A percentile compares a stretch with the other conserved stretches of the same genome.
Evolutionary conservation across 768 basidiomycete genomes (phyloP).

Genomic region (Boletus rex-veris): DNA sequence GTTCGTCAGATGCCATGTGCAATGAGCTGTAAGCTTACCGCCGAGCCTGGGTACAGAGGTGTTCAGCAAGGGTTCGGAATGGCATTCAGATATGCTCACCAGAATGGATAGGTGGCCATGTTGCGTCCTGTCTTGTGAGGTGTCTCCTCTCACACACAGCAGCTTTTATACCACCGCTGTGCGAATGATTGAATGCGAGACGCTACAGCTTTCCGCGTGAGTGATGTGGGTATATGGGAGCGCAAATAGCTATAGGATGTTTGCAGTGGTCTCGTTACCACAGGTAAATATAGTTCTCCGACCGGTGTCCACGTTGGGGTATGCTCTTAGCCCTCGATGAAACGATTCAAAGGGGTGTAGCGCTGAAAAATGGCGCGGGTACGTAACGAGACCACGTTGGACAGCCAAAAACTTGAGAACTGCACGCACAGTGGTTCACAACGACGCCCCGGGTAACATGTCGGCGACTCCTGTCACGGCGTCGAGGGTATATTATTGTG

Average conservation of each 20-base stretch:
- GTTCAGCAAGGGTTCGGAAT: background rate
- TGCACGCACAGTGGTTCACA: constrained; percentile 6
- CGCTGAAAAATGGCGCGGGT: constrained; percentile 5
- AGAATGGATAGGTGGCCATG: constrained; percentile 32
- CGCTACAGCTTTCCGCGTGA: constrained; percentile 11
- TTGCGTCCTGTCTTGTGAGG: constrained; percentile 9
- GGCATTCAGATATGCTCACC: constrained; percentile 19
- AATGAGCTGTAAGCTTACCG: constrained; percentile 37
- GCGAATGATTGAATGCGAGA: constrained; percentile 1
- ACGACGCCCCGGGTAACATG: constrained; percentile 6
- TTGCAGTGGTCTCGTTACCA: constrained; percentile 3
- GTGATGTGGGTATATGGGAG: background rate
- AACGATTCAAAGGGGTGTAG: constrained; percentile 1
- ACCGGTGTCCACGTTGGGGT: background rate
- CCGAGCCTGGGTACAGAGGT: constrained; percentile 48
- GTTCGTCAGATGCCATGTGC: background rate
- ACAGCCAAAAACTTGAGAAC: background rate
- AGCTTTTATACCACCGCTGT: constrained; percentile 18
- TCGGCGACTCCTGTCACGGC: background rate
- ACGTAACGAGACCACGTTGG: constrained; percentile 7
- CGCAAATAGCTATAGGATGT: constrained; percentile 20
- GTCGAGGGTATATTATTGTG: background rate
- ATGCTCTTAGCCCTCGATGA: constrained; percentile 6
- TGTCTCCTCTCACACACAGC: background rate
- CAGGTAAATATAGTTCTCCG: constrained; percentile 1